A percentile compares a stretch with the other conserved stretches of the same genome.
Evolutionary conservation across 2,329 filamentous ascomycete species (phyloP).

Genomic region (Parafenestella ontariensis): DNA sequence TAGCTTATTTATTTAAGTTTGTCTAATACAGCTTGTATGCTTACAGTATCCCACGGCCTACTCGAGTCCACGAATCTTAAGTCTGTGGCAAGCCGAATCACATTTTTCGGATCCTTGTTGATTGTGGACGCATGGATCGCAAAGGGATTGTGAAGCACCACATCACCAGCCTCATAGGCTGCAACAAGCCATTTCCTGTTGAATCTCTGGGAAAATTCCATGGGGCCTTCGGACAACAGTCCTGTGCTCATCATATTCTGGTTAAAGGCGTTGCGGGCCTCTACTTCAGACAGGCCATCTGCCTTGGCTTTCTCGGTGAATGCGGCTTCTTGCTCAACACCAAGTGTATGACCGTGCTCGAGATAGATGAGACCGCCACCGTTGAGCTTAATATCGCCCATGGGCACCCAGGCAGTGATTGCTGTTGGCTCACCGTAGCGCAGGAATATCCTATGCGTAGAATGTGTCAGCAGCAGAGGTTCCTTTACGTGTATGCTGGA

Average conservation of each 20-base stretch:
- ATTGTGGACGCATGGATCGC: slow-evolving; percentile 13
- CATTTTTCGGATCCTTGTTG: too few relatives aligned
- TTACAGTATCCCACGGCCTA: too few relatives aligned
- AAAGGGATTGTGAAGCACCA: slow-evolving; percentile 47
- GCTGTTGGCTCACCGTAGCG: slow-evolving; percentile 61
- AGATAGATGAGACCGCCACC: slow-evolving; percentile 67
- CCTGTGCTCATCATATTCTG: slow-evolving; percentile 65
- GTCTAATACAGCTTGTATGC: too few relatives aligned
- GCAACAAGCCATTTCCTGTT: slow-evolving; percentile 58
- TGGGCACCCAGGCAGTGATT: slow-evolving; percentile 64
- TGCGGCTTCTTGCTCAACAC: slow-evolving; percentile 56
- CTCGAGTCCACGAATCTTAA: too few relatives aligned
- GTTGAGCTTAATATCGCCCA: slow-evolving; percentile 60
- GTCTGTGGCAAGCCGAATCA: too few relatives aligned
- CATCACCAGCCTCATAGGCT: slow-evolving; percentile 61
- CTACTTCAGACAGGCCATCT: slow-evolving; percentile 58
- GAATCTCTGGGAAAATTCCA: slow-evolving; percentile 51
- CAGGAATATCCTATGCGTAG: slow-evolving; percentile 53
- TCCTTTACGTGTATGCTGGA: too few relatives aligned
- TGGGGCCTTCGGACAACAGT: slow-evolving; percentile 58
- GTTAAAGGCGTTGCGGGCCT: slow-evolving; percentile 55
- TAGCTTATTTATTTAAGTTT: too few relatives aligned
- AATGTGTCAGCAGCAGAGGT: too few relatives aligned
- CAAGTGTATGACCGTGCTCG: slow-evolving; percentile 57
- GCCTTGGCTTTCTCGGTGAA: slow-evolving; percentile 58